Base-by-base conservation (phyloP, 139 green algal genomes). In the Ettlia oleoabundans region DNA sequence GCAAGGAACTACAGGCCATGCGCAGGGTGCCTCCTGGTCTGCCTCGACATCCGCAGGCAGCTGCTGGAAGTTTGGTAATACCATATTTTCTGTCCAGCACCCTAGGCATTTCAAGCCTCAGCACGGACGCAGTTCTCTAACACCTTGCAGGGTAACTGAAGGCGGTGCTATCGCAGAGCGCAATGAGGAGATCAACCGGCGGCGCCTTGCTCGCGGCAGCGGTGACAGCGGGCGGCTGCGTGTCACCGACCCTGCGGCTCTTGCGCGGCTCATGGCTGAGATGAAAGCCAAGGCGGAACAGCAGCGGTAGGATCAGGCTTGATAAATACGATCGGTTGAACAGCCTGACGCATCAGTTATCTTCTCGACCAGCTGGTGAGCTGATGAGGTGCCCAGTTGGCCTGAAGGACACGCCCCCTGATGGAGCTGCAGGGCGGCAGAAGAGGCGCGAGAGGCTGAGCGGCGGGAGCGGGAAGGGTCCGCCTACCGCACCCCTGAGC, bases 281-380 rank as follows among this genome's bases (percentile, higher is more conserved):
- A 88, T 88, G 84, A 63, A 52, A 21, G 41, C 24, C 24, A 80
- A 86, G 9, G 72, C 84, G 22, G 80, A 88, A 30, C 38, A 88
- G 78, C 84, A 88, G 55, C 42, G 52, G 61, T 80, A 72, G 1
- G 71, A 10, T 9, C 42, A 78, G n/a, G 13, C 0, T 21, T 43
- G n/a, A n/a, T n/a, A n/a, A n/a, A n/a, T n/a, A n/a, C n/a, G n/a
- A n/a, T n/a, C n/a, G n/a, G n/a, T n/a, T n/a, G n/a, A n/a, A n/a
- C n/a, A n/a, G n/a, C n/a, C n/a, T n/a, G n/a, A n/a, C n/a, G n/a
- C n/a, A n/a, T n/a, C n/a, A n/a, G n/a, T n/a, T n/a, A n/a, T n/a
- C n/a, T n/a, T n/a, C n/a, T n/a, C n/a, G n/a, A n/a, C n/a, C 42
- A 41, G 10, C 42, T 43, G 70, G 24, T 38, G n/a, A 55, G 10